These are phyloP conservation scores for Pseudogymnoascus sp. DNA, from an alignment of 2,329 filamentous ascomycete genomes.

Conservation along the genomic window DNA sequence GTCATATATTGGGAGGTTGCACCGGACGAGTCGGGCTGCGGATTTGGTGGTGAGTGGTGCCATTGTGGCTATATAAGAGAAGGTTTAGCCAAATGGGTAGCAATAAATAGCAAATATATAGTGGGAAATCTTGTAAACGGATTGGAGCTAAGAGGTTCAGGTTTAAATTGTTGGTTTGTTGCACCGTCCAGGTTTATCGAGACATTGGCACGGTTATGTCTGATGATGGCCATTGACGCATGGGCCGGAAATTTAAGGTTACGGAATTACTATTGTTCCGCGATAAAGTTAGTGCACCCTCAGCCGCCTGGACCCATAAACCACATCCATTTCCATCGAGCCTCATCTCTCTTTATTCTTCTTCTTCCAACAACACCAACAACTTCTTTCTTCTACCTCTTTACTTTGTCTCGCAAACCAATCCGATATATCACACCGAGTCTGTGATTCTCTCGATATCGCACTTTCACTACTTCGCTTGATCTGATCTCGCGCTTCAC, in stretches of 20 bases:
- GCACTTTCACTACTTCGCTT: neutral
- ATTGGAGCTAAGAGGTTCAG: neutral
- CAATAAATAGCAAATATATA: neutral
- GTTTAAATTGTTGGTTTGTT: neutral
- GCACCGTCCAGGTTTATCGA: neutral
- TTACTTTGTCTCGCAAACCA: neutral
- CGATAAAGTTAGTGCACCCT: neutral
- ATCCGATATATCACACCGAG: neutral
- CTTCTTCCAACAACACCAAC: neutral
- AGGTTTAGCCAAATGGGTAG: neutral
- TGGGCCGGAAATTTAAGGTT: neutral
- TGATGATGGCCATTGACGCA: neutral
- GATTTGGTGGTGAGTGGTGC: constrained; percentile 10
- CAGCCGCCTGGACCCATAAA: neutral
- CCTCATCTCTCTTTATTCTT: neutral
- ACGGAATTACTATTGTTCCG: neutral
- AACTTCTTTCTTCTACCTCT: neutral
- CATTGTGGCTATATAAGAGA: neutral
- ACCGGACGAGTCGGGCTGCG: constrained; percentile 8
- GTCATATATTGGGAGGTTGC: constrained; percentile 26
- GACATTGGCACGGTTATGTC: neutral
- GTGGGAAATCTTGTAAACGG: neutral
- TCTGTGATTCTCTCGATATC: neutral
- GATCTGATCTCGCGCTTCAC: neutral
- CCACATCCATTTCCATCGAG: neutral